Percentiles rank a stretch among this genome's conserved stretches.
Evolutionary conservation across 2,329 filamentous ascomycete genomes (phyloP).

Genomic region (Colletotrichum euphorbiae): DNA sequence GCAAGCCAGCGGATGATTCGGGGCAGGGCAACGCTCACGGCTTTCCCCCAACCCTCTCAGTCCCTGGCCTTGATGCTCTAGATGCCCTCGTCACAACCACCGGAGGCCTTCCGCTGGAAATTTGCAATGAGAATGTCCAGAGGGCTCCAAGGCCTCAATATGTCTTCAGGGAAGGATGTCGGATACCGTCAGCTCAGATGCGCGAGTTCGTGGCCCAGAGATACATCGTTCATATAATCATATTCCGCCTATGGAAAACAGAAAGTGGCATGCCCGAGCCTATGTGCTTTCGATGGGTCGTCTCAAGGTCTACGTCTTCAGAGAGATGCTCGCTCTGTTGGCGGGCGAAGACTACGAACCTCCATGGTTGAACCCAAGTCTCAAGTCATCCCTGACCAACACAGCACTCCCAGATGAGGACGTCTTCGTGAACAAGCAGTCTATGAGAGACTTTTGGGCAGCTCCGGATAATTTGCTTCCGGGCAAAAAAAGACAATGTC

Average conservation of each 20-base stretch:
- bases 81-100: constrained; percentile 48
- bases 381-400: constrained; percentile 52
- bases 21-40: constrained; percentile 7
- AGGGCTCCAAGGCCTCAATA: constrained; percentile 40
- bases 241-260: constrained; percentile 46
- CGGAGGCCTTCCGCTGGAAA: constrained; percentile 41
- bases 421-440: constrained; percentile 46
- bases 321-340: constrained; percentile 51
- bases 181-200: constrained; percentile 52
- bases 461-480: constrained; percentile 46
- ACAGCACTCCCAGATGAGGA: constrained; percentile 52
- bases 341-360: constrained; percentile 51
- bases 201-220: constrained; percentile 53
- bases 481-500: constrained; percentile 47
- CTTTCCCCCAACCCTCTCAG: constrained; percentile 43
- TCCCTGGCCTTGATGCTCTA: constrained; percentile 45
- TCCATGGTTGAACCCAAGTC: constrained; percentile 50
- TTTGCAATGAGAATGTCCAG: neutral
- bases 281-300: constrained; percentile 52
- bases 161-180: constrained; percentile 47
- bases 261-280: constrained; percentile 53
- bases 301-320: constrained; percentile 52
- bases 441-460: constrained; percentile 52
- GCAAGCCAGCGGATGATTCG: too few relatives aligned
- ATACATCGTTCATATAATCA: constrained; percentile 50